Base-by-base conservation (phyloP, 768 basidiomycete species). In the Galerina sulciceps region DNA sequence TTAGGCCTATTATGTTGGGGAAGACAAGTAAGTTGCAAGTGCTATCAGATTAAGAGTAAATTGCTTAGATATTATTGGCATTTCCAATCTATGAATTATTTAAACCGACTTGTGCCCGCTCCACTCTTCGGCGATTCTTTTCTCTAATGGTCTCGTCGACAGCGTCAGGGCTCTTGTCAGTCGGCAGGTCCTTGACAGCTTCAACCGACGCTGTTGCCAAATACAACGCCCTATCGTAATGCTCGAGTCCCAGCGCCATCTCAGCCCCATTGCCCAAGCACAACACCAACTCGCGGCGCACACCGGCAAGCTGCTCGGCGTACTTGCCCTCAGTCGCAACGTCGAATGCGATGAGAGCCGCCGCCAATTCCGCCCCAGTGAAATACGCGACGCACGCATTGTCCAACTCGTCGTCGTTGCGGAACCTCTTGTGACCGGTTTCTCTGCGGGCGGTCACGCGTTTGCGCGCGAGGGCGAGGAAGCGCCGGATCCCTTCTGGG, bases 241-340 rank as follows among this genome's bases (percentile, higher is more conserved):
- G 50, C 17, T 54, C 46, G 8, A 31, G 26, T 31, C 38, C 58
- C n/a, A 71, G 54, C 22, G 69, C 69, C 75, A 75, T 75, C 64
- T 76, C 73, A 5, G 75, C 71, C 14, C 73, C 73, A 53, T 76
- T 74, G 0, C 71, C 71, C 17, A 76, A 52, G 35, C 69, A 73
- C 14, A 73, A 62, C 0, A 73, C 74, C 3, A 71, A 58, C 52
- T 76, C 73, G 43, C 62, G 68, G 42, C 67, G 56, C 10, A 64
- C 65, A 15, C 68, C 72, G 2, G 38, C n/a, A 10, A 72, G 46
- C 13, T 64, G 51, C 5, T 57, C 43, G 13, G 48, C 37, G 41
- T 68, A 73, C 31, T 60, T 57, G 10, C 71, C 71, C 20, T 67
- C 53, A 0, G 74, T 70, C 5, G 63, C 69, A 1, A 53, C 61